phyloP scores from a whole-genome alignment of 192 early-diverging fungal genomes.

The Physocladia obscura region DNA sequence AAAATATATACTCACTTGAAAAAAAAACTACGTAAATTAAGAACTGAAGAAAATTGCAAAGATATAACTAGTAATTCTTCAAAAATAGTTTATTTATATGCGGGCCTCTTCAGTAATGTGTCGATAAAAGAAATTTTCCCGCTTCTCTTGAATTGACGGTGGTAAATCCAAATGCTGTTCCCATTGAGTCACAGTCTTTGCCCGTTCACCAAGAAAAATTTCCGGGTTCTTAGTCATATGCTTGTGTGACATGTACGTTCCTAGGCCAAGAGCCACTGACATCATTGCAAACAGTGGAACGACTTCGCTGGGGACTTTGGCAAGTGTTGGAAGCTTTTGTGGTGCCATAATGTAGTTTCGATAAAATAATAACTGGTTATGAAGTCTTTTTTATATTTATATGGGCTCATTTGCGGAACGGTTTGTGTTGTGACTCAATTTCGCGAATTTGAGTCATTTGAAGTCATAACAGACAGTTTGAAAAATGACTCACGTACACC shows the following conservation, averaged over 20 bases:
- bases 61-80: not conserved
- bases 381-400: too few relatives aligned
- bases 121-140: not conserved
- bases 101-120: too few relatives aligned
- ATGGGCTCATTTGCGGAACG: too few relatives aligned
- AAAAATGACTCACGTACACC: too few relatives aligned
- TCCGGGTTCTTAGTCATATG: not conserved
- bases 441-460: too few relatives aligned
- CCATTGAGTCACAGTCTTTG: not conserved
- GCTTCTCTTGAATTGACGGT: not conserved
- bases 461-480: too few relatives aligned
- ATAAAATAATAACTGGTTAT: too few relatives aligned
- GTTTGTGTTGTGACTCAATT: too few relatives aligned
- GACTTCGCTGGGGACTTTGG: slow-evolving; percentile 15
- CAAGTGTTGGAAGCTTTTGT: not conserved
- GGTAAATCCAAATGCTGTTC: not conserved
- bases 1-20: not conserved
- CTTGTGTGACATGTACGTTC: slow-evolving; percentile 8
- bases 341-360: too few relatives aligned
- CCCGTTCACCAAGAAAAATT: not conserved
- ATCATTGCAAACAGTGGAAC: slow-evolving; percentile 23
- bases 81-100: not conserved
- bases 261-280: slow-evolving; percentile 7
- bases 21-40: not conserved
- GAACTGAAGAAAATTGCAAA: not conserved